Evolutionary conservation across 768 basidiomycete species (phyloP).

Genomic region (Favolaschia claudopus): DNA sequence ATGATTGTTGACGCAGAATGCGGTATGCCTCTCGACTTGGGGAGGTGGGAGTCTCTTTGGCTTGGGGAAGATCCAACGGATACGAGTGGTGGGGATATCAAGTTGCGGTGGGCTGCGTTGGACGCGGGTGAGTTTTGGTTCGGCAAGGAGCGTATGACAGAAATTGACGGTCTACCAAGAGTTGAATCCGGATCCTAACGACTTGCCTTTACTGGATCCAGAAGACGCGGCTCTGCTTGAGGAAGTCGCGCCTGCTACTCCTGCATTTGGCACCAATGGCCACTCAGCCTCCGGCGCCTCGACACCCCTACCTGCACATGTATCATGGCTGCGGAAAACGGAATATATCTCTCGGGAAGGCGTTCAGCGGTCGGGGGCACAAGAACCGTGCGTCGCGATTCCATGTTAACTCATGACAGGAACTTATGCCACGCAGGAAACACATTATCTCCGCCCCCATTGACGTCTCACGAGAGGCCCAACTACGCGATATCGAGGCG

Average conservation of each 20-base stretch:
- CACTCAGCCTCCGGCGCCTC: constrained; percentile 46
- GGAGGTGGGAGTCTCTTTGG: constrained; percentile 84
- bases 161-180: constrained; percentile 25
- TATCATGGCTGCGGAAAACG: constrained; percentile 92
- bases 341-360: constrained; percentile 82
- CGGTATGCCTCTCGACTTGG: constrained; percentile 94
- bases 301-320: constrained; percentile 63
- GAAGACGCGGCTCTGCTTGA: constrained; percentile 79
- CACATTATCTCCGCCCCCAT: constrained; percentile 54
- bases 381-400: constrained; percentile 61
- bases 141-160: not conserved
- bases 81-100: constrained; percentile 65
- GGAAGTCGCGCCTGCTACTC: constrained; percentile 61
- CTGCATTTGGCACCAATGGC: constrained; percentile 55
- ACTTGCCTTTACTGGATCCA: constrained; percentile 70
- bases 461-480: constrained; percentile 78
- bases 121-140: constrained; percentile 17
- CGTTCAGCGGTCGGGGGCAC: constrained; percentile 46
- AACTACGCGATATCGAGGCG: constrained; percentile 79
- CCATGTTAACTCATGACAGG: not conserved
- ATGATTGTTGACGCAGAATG: constrained; percentile 98
- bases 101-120: constrained; percentile 9
- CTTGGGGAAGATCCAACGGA: constrained; percentile 63
- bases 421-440: constrained; percentile 48
- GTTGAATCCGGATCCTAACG: constrained; percentile 72